These are phyloP conservation scores for Thuidium tamariscinum DNA, from an alignment of 225 moss, liverwort and hornwort genomes.

Conservation along the genomic window DNA sequence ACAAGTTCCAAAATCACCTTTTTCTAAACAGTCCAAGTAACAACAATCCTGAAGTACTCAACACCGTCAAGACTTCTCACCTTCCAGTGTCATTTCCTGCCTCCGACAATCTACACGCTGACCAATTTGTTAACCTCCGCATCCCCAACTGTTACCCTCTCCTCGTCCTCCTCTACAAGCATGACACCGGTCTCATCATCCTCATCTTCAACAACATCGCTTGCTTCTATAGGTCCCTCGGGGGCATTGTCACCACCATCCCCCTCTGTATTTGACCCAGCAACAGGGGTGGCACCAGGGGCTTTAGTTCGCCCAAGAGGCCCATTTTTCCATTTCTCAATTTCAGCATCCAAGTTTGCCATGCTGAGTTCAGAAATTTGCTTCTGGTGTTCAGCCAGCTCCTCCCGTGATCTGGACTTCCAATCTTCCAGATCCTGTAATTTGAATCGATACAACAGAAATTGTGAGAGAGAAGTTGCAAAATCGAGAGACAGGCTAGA, in stretches of 20 bases:
- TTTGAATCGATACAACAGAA: neutral
- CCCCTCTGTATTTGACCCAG: conserved; percentile 29
- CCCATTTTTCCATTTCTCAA: conserved; percentile 83
- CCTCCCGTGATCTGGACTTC: conserved; percentile 61
- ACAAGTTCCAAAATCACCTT: conserved; percentile 12
- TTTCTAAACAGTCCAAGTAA: conserved; percentile 36
- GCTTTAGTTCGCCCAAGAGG: conserved; percentile 40
- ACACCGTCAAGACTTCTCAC: conserved; percentile 39
- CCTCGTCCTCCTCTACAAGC: conserved; percentile 43
- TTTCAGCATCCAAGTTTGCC: conserved; percentile 78
- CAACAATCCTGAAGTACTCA: conserved; percentile 50
- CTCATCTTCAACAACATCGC: conserved; percentile 48
- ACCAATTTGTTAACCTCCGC: conserved; percentile 30
- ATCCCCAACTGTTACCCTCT: conserved; percentile 21
- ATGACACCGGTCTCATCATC: conserved; percentile 50
- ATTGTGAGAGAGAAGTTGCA: neutral
- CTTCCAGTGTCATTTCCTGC: conserved; percentile 22
- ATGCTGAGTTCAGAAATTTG: conserved; percentile 61
- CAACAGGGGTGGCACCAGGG: conserved; percentile 1
- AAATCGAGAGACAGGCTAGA: neutral
- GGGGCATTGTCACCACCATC: conserved; percentile 26
- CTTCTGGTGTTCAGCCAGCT: conserved; percentile 70
- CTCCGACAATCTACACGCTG: conserved; percentile 20
- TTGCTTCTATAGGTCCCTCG: conserved; percentile 27
- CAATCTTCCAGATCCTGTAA: conserved; percentile 74